phyloP scores from a whole-genome alignment of 495 filamentous ascomycete species.

The Rusavskia elegans region DNA sequence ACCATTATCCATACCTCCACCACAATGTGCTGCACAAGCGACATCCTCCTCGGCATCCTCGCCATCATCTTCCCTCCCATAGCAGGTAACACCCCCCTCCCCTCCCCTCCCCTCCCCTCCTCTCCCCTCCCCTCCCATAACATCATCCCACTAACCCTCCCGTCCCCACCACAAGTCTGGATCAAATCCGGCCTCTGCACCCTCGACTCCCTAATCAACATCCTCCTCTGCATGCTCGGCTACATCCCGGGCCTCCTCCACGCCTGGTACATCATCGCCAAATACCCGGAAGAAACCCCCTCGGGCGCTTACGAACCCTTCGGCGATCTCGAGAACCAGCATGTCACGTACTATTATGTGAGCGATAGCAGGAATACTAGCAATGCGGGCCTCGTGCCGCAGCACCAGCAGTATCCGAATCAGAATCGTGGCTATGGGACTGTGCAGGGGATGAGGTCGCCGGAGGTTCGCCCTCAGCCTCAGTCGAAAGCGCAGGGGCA shows the following conservation, averaged over 20 bases:
- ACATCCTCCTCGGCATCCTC: slow-evolving; percentile 77
- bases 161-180: too few relatives aligned
- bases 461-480: slow-evolving; percentile 2
- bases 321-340: slow-evolving; percentile 46
- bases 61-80: slow-evolving; percentile 90
- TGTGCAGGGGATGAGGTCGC: slow-evolving; percentile 2
- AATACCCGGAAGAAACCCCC: slow-evolving; percentile 56
- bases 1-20: neutral
- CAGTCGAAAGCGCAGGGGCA: neutral
- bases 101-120: slow-evolving; percentile 5
- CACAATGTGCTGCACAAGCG: slow-evolving; percentile 51
- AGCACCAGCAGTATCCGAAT: neutral
- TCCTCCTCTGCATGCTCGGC: slow-evolving; percentile 79
- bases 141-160: slow-evolving; percentile 5
- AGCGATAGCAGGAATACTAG: slow-evolving; percentile 8
- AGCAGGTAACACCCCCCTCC: slow-evolving; percentile 46
- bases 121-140: slow-evolving; percentile 7
- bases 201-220: slow-evolving; percentile 87
- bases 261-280: slow-evolving; percentile 95
- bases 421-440: slow-evolving; percentile 13
- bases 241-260: slow-evolving; percentile 85
- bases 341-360: slow-evolving; percentile 59
- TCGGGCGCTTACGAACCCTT: slow-evolving; percentile 19
- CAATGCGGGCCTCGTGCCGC: neutral
- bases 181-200: slow-evolving; percentile 89